Base-by-base conservation (phyloP, 1,139 yeast genomes). In the Arxiozyma bovina region DNA sequence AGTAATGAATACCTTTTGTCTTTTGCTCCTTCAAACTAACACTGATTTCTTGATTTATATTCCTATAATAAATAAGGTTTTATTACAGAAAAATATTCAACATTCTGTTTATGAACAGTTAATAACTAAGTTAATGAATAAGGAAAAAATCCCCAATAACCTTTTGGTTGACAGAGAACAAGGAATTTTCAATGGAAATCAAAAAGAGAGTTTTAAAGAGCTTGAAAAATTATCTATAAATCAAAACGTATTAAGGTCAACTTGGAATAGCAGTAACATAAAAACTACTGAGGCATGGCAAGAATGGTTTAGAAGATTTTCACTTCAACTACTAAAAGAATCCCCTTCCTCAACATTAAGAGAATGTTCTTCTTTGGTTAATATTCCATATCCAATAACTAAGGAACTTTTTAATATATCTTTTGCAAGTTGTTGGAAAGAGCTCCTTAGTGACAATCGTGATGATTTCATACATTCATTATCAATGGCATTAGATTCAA, bases 241-340 rank as follows among this genome's bases (percentile, higher is more conserved):
- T 53, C 74, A 73, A 55, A 66, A 66, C 25, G 66, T 67, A 0
- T 56, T 73, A 57, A 86, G 87, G 63, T 79, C 81, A 50, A 90
- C 94, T 0, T 94, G 99, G 99, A 96, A 90, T 63, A 87, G 96
- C 20, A 82, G 87, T 34, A 93, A 89, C 61, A 80, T 94, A 60
- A 79, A 95, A 48, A 89, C 97, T 0, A 82, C 85, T 61, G 99
- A 91, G 64, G 99, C 93, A 63, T 94, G 99, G 99, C 91, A 87
- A 65, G 99, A 93, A 65, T 94, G 99, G 99, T 83, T 91, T 60
- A 80, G 96, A 54, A 77, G 94, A 55, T 75, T 94, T 51, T 85
- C 95, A 64, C 86, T 89, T 54, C 97, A 90, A 66, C 73, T 94
- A 42, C 73, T 94, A 60, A 88, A 87, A 62, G 96, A 91, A 67